Evolutionary conservation across 202 grass and related monocot genomes (phyloP), one percentile per base, ranked within the genome.

Genomic region (Elaeis oleifera): DNA sequence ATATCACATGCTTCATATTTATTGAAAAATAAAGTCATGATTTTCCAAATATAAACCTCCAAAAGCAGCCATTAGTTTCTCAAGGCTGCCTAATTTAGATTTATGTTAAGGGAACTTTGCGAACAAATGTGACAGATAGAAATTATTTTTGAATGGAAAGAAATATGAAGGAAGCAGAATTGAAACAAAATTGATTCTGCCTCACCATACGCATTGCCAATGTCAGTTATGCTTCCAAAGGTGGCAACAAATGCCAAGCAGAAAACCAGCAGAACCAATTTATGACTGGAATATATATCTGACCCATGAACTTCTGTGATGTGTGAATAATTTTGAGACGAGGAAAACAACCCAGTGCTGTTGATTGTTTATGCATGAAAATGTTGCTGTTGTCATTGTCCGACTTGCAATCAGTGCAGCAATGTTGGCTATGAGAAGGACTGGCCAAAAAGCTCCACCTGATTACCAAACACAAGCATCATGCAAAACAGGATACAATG

Each of bases 291-390:
- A 99, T 89, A 67, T 97, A 97, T 77, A 99, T 99, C 74, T 99
- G 88, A 57, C 94, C 94, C 85, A 89, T 84, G 77, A 99, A 92
- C 76, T 83, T 89, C 63, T 82, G 84, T 54, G 94, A 99, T 39
- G 88, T 99, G 74, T 99, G 94, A 71, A 99, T 84, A 72, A 99
- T 99, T 79, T 99, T 99, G 60, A 99, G 88, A 51, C 94, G 81
- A 54, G 88, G 88, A 71, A 99, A 92, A 73, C 94, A 99, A 51
- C 89, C 87, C 58, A 99, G 82, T 71, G 88, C 88, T 79, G 67
- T 89, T 71, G 94, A 89, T 64, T 99, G 94, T 74, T 99, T 79
- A 97, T 75, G 29, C 82, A 92, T 61, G 85, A 89, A 63, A 99
- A 99, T 66, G 85, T 91, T 54, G 88, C 94, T 39, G 88, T 84